Evolutionary conservation across 495 filamentous ascomycete genomes (phyloP).

Genomic region (Cercophora scortea): DNA sequence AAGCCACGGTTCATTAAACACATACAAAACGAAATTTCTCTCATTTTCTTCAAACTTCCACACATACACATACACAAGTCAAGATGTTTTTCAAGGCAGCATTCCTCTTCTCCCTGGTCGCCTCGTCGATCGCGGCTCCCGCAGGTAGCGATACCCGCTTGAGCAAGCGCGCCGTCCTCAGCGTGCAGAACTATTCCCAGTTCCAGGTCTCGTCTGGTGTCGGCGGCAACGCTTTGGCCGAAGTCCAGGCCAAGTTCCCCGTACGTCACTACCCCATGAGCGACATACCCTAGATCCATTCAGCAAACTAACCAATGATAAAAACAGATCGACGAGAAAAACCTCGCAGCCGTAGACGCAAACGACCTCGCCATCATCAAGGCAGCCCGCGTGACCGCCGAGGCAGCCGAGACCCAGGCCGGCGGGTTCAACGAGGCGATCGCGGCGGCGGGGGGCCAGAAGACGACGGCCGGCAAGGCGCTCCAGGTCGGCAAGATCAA

Average conservation of each 20-base stretch:
- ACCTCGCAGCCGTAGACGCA: constrained; percentile 26
- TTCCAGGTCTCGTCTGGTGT: constrained; percentile 36
- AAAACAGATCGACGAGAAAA: constrained; percentile 25
- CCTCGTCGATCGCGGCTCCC: constrained; percentile 18
- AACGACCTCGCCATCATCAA: constrained; percentile 34
- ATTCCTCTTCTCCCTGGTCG: constrained; percentile 22
- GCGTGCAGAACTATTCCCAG: constrained; percentile 16
- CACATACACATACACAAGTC: not conserved
- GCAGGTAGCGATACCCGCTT: not conserved
- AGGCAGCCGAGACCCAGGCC: constrained; percentile 29
- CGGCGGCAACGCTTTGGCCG: constrained; percentile 33
- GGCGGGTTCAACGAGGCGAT: constrained; percentile 40
- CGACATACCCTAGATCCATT: not conserved
- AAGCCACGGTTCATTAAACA: not conserved
- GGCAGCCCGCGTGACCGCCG: constrained; percentile 27
- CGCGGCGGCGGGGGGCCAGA: constrained; percentile 24
- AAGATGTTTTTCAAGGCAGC: constrained; percentile 24
- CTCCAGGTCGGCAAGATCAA: constrained; percentile 48
- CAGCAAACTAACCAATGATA: not conserved
- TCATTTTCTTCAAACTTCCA: not conserved
- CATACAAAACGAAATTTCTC: not conserved
- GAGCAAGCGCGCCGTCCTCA: constrained; percentile 12
- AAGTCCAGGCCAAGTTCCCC: constrained; percentile 37
- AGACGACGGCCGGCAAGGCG: constrained; percentile 19
- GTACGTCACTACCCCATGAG: constrained; percentile 11